These are phyloP conservation scores for Tanacetum coccineum DNA, from an alignment of 129 eudicot genomes.

Conservation along the genomic window DNA sequence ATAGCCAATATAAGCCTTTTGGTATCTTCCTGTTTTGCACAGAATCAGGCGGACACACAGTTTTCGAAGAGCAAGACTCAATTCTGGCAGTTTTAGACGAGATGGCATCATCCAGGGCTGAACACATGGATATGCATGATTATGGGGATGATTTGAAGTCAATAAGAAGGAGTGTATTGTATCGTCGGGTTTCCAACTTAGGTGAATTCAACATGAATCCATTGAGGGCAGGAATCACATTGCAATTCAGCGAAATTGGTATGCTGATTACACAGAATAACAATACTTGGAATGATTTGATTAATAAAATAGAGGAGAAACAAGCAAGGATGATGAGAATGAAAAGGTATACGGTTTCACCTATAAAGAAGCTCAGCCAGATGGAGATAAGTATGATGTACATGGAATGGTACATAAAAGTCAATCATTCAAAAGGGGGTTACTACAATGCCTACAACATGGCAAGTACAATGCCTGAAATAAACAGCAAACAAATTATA, in stretches of 20 bases:
- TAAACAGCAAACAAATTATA: constrained; percentile 8
- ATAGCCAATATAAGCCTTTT: constrained; percentile 38
- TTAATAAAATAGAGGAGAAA: constrained; percentile 16
- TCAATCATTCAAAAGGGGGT: constrained; percentile 15
- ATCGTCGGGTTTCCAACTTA: constrained; percentile 23
- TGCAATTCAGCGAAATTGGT: constrained; percentile 37
- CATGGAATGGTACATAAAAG: constrained; percentile 54
- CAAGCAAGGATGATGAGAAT: background rate
- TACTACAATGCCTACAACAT: constrained; percentile 41
- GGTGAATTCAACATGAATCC: constrained; percentile 15
- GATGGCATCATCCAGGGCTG: background rate
- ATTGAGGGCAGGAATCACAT: constrained; percentile 29
- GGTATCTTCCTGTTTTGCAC: constrained; percentile 43
- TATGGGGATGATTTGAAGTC: constrained; percentile 25
- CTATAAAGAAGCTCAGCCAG: constrained; percentile 35
- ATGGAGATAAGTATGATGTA: constrained; percentile 34
- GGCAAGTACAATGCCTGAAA: background rate
- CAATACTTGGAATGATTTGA: constrained; percentile 20
- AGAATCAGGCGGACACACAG: constrained; percentile 36
- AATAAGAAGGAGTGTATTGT: constrained; percentile 26
- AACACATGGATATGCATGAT: background rate
- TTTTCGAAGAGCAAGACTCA: constrained; percentile 37
- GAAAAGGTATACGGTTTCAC: constrained; percentile 22
- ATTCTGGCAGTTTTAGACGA: constrained; percentile 25
- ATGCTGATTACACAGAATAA: background rate